A percentile compares a stretch with the other conserved stretches of the same genome.
These are phyloP conservation scores for Microstroma glucosiphilum DNA, from an alignment of 1,284 basidiomycete genomes.

Conservation along the genomic window DNA sequence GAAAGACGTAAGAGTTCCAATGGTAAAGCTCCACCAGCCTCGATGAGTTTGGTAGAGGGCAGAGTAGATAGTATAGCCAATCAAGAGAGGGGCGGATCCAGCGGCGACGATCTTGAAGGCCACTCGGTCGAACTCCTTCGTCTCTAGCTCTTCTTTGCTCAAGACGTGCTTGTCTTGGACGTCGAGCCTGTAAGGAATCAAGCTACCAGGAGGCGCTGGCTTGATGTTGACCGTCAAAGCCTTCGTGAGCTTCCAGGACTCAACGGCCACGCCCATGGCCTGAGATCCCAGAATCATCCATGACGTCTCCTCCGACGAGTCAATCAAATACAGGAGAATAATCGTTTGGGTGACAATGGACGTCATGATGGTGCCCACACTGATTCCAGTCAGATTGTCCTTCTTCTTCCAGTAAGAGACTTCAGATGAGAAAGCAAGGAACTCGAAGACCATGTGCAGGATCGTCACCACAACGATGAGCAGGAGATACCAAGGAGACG, in stretches of 20 bases:
- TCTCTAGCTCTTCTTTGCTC: slow-evolving; percentile 89
- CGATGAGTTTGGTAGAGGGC: slow-evolving; percentile 62
- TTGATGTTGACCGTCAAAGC: slow-evolving; percentile 72
- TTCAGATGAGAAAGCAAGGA: slow-evolving; percentile 57
- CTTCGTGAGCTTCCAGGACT: slow-evolving; percentile 83
- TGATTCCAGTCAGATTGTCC: slow-evolving; percentile 59
- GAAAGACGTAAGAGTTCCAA: slow-evolving; percentile 72
- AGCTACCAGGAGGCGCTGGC: slow-evolving; percentile 58
- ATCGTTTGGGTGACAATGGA: slow-evolving; percentile 79
- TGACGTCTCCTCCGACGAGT: slow-evolving; percentile 85
- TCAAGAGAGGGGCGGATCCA: slow-evolving; percentile 73
- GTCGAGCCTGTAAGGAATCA: slow-evolving; percentile 70
- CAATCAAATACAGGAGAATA: slow-evolving; percentile 84
- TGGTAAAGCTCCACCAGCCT: slow-evolving; percentile 91
- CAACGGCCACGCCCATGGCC: slow-evolving; percentile 69
- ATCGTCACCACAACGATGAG: slow-evolving; percentile 69
- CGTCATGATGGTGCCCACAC: slow-evolving; percentile 64
- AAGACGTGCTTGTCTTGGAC: slow-evolving; percentile 88
- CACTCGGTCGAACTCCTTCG: slow-evolving; percentile 83
- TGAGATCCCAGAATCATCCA: slow-evolving; percentile 92
- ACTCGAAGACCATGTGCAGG: slow-evolving; percentile 69
- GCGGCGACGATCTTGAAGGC: slow-evolving; percentile 87
- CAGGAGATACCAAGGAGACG: slow-evolving; percentile 80
- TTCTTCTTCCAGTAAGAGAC: slow-evolving; percentile 91
- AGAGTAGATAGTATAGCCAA: slow-evolving; percentile 82